Conservation (phyloP, 345 rosid genomes). For the Gynandropsis gynandra region DNA sequence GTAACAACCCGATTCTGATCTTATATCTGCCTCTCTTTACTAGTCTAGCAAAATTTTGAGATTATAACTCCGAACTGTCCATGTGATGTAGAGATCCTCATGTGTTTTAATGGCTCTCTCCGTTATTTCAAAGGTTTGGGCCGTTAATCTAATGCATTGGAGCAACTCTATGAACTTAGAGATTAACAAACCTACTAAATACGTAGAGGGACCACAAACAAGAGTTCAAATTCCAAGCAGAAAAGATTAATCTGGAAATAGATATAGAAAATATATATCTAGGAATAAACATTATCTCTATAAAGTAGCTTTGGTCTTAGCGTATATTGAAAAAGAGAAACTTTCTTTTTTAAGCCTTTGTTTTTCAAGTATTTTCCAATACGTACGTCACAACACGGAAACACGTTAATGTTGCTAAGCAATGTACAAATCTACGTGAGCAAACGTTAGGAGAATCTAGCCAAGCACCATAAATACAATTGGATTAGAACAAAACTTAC, state of each 20-base stretch:
- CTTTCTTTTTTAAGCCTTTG: constrained; percentile 3
- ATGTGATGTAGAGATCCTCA: constrained; percentile 6
- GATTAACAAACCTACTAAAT: constrained; percentile 13
- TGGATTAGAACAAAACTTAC: constrained; percentile 7
- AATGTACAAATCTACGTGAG: constrained; percentile 25
- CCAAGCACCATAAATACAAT: constrained; percentile 4
- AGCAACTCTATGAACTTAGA: constrained; percentile 6
- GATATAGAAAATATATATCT: neutral
- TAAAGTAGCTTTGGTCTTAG: constrained; percentile 26
- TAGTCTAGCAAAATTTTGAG: constrained; percentile 14
- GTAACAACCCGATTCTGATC: constrained; percentile 55
- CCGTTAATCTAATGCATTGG: constrained; percentile 17
- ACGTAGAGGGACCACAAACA: constrained; percentile 21
- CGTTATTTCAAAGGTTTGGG: constrained; percentile 9
- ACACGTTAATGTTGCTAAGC: constrained; percentile 20
- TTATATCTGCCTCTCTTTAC: constrained; percentile 1
- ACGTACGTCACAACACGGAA: constrained; percentile 18
- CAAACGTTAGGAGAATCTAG: constrained; percentile 21
- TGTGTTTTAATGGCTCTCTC: constrained; percentile 20
- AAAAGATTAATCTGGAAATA: constrained; percentile 27
- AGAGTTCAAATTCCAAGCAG: constrained; percentile 23
- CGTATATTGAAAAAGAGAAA: constrained; percentile 26
- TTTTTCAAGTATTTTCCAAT: constrained; percentile 18
- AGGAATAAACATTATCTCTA: constrained; percentile 20
- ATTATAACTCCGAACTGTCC: constrained; percentile 16